phyloP scores from a whole-genome alignment of 805 yeast species.

The Candida tibetensis region DNA sequence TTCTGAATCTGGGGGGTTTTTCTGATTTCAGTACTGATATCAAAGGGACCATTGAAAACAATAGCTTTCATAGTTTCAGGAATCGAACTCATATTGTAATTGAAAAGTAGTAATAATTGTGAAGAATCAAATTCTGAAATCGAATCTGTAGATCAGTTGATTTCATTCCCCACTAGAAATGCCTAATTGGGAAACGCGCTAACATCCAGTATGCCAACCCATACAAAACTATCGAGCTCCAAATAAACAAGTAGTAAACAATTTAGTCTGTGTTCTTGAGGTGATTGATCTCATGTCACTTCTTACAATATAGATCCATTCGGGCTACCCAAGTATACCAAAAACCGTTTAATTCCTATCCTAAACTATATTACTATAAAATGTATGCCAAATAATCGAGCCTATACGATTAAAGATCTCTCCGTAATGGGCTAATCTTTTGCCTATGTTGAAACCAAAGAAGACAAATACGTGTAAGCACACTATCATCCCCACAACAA shows the following conservation, averaged over 20 bases:
- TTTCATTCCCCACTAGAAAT: not conserved
- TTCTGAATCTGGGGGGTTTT: slow-evolving; percentile 38
- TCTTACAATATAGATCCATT: too few relatives aligned
- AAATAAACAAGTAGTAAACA: too few relatives aligned
- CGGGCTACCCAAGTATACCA: too few relatives aligned
- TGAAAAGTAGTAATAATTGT: too few relatives aligned
- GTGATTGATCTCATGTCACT: too few relatives aligned
- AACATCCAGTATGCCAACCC: too few relatives aligned
- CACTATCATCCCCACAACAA: slow-evolving; percentile 6
- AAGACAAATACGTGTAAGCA: slow-evolving; percentile 9
- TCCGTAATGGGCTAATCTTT: not conserved
- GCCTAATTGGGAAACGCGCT: not conserved
- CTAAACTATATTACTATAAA: not conserved
- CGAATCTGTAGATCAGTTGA: too few relatives aligned
- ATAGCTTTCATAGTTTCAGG: slow-evolving; percentile 46
- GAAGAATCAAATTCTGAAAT: too few relatives aligned
- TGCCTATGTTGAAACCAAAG: slow-evolving; percentile 4
- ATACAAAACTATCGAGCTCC: too few relatives aligned
- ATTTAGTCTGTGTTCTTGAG: too few relatives aligned
- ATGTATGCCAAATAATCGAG: slow-evolving; percentile 1
- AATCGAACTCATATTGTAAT: too few relatives aligned
- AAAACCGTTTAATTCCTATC: too few relatives aligned
- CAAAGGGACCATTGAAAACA: slow-evolving; percentile 44
- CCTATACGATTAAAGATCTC: not conserved
- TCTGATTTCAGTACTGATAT: slow-evolving; percentile 37